phyloP scores from a whole-genome alignment of 2,329 filamentous ascomycete species.

The Drechslerella coelobrocha region DNA sequence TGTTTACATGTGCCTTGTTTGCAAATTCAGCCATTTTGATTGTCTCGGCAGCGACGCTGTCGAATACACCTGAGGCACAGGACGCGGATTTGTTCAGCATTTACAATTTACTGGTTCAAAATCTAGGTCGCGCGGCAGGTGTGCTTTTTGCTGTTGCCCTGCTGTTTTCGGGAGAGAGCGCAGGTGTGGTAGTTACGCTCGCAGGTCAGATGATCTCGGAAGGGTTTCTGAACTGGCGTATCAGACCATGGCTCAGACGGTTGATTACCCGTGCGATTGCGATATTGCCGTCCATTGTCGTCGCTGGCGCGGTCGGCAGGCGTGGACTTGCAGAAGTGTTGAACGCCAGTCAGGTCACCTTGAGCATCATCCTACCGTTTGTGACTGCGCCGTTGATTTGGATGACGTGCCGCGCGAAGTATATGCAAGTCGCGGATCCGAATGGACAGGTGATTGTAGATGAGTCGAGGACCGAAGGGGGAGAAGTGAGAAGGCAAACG shows the following conservation, averaged over 20 bases:
- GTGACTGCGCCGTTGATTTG: slow-evolving; percentile 83
- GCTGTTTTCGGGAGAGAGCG: slow-evolving; percentile 78
- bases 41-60: slow-evolving; percentile 78
- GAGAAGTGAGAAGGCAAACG: slow-evolving; percentile 52
- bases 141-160: slow-evolving; percentile 84
- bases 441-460: slow-evolving; percentile 51
- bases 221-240: slow-evolving; percentile 76
- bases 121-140: slow-evolving; percentile 76
- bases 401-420: slow-evolving; percentile 79
- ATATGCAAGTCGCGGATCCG: slow-evolving; percentile 71
- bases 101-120: slow-evolving; percentile 72
- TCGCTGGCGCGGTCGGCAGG: slow-evolving; percentile 78
- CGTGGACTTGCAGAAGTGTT: slow-evolving; percentile 74
- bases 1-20: slow-evolving; percentile 84
- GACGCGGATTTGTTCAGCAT: slow-evolving; percentile 84
- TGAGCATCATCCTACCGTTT: slow-evolving; percentile 81
- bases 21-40: slow-evolving; percentile 84
- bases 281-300: slow-evolving; percentile 81
- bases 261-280: slow-evolving; percentile 79
- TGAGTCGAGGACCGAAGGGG: slow-evolving; percentile 45
- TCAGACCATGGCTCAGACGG: slow-evolving; percentile 78
- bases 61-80: slow-evolving; percentile 67
- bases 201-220: slow-evolving; percentile 88
- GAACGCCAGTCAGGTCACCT: slow-evolving; percentile 76
- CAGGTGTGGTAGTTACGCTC: slow-evolving; percentile 87